Evolutionary conservation across 208 protist species (phyloP).

Genomic region (Endotrypanum monterogeii): DNA sequence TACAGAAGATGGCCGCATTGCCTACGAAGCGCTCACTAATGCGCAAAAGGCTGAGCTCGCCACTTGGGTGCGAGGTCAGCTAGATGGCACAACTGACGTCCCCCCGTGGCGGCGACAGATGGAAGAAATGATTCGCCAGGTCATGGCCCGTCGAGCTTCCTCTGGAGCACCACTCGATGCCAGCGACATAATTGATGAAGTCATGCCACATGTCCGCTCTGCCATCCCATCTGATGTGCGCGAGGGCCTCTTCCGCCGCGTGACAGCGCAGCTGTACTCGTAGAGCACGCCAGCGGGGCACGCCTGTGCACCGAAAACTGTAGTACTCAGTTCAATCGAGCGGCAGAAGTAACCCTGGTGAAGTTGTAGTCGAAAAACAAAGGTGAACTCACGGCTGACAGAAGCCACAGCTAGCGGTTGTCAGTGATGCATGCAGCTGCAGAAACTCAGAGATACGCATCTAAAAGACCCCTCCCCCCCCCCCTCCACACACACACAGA

Average conservation of each 20-base stretch:
- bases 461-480: neutral
- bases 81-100: neutral
- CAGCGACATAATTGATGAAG: conserved; percentile 53
- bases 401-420: neutral
- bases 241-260: conserved; percentile 64
- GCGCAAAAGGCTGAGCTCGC: conserved; percentile 57
- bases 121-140: conserved; percentile 25
- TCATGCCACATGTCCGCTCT: conserved; percentile 50
- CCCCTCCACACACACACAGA: too few species aligned
- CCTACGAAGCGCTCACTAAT: conserved; percentile 69
- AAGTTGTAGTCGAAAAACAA: neutral
- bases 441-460: neutral
- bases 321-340: neutral
- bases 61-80: conserved; percentile 31
- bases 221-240: conserved; percentile 51
- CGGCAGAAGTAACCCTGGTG: neutral
- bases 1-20: conserved; percentile 15
- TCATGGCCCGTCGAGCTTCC: conserved; percentile 44
- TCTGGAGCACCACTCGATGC: conserved; percentile 55
- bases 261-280: conserved; percentile 28
- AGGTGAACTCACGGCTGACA: neutral
- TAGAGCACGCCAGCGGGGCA: neutral
- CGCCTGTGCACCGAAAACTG: neutral
- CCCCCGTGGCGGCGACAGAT: conserved; percentile 13
- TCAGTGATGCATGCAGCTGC: neutral